Conservation (phyloP, 148 eudicot genomes). For the Rhododendron henanense region DNA sequence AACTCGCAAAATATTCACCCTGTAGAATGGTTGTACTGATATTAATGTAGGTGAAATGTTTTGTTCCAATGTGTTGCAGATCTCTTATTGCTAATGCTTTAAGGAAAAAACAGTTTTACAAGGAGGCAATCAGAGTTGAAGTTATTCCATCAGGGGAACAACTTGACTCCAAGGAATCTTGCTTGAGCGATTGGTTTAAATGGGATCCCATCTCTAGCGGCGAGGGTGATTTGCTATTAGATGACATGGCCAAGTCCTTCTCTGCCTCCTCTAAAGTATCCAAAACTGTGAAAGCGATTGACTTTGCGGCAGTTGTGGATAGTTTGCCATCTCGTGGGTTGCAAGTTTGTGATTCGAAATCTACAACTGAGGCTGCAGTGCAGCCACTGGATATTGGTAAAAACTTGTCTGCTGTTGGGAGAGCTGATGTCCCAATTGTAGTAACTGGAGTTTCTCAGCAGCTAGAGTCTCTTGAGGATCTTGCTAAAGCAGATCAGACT, state of each 20-base stretch:
- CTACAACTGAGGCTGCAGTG: constrained; percentile 12
- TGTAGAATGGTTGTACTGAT: not conserved
- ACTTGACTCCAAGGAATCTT: constrained; percentile 35
- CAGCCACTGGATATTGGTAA: constrained; percentile 19
- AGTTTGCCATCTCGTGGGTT: constrained; percentile 49
- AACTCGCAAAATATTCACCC: not conserved
- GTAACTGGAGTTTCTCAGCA: constrained; percentile 16
- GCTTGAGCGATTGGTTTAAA: constrained; percentile 51
- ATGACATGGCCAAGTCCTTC: constrained; percentile 83
- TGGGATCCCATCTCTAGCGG: constrained; percentile 98
- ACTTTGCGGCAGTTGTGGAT: constrained; percentile 41
- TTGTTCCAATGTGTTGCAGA: constrained; percentile 30
- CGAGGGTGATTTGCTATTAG: constrained; percentile 82
- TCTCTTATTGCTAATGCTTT: constrained; percentile 58
- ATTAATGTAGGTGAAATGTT: not conserved
- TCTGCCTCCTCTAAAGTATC: constrained; percentile 36
- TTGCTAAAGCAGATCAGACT: constrained; percentile 13
- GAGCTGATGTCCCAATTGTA: constrained; percentile 13
- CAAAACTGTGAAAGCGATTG: constrained; percentile 47
- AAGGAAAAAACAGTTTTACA: constrained; percentile 69
- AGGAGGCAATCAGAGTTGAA: constrained; percentile 79
- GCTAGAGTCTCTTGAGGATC: constrained; percentile 9
- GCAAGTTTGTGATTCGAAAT: constrained; percentile 32
- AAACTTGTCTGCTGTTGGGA: constrained; percentile 12
- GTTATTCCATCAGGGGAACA: constrained; percentile 40